Evolutionary conservation across 164 flowering plant genomes (phyloP).

Genomic region (Stephania japonica): DNA sequence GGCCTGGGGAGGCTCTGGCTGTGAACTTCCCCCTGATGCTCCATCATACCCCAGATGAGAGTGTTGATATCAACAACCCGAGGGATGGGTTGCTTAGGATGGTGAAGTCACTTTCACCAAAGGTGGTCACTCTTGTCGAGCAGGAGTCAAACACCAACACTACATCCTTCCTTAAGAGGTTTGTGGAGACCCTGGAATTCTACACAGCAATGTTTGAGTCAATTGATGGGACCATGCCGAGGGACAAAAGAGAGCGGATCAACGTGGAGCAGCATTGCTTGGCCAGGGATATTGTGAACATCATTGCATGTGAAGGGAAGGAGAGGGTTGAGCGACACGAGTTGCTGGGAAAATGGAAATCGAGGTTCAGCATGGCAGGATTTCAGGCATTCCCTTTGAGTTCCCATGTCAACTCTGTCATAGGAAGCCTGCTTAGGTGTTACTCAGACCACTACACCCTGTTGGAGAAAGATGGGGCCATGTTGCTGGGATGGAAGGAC

Average conservation of each 20-base stretch:
- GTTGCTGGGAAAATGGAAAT: slow-evolving; percentile 73
- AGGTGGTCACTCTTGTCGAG: slow-evolving; percentile 62
- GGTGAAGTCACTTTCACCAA: slow-evolving; percentile 64
- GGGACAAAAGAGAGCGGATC: slow-evolving; percentile 55
- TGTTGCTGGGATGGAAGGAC: slow-evolving; percentile 66
- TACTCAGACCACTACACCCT: slow-evolving; percentile 60
- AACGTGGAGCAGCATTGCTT: slow-evolving; percentile 69
- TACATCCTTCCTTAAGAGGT: slow-evolving; percentile 55
- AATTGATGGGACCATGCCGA: slow-evolving; percentile 47
- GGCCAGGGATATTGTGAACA: slow-evolving; percentile 72
- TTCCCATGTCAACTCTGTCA: slow-evolving; percentile 54
- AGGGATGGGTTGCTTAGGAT: slow-evolving; percentile 64
- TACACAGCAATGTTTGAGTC: slow-evolving; percentile 83
- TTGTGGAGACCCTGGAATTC: slow-evolving; percentile 50
- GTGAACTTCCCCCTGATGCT: slow-evolving; percentile 73
- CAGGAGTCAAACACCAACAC: slow-evolving; percentile 86
- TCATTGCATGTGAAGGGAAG: slow-evolving; percentile 70
- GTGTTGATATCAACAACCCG: slow-evolving; percentile 63
- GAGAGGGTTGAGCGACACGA: slow-evolving; percentile 81
- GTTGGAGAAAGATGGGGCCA: slow-evolving; percentile 65
- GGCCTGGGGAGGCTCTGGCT: slow-evolving; percentile 72
- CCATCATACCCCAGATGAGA: slow-evolving; percentile 79
- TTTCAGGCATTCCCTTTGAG: slow-evolving; percentile 58
- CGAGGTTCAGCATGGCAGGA: slow-evolving; percentile 74
- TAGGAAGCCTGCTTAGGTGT: slow-evolving; percentile 35